Evolutionary conservation across 257 asterid genomes (phyloP).

Genomic region (Leonotis leonurus): DNA sequence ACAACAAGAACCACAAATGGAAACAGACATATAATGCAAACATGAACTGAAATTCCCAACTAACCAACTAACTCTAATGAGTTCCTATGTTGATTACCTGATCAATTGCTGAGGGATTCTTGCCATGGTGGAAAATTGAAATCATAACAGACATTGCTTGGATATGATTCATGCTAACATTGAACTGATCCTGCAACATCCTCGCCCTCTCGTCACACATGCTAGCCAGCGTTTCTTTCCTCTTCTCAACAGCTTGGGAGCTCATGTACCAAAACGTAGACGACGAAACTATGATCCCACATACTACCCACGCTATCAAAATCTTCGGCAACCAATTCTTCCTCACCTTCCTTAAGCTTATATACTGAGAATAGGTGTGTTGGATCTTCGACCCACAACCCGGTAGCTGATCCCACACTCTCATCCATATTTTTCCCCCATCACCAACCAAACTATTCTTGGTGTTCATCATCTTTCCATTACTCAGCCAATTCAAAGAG

Average conservation of each 20-base stretch:
- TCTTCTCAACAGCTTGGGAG: constrained; percentile 55
- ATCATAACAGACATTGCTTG: constrained; percentile 95
- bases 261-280: constrained; percentile 48
- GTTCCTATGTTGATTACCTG: constrained; percentile 52
- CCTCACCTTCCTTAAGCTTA: constrained; percentile 41
- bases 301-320: constrained; percentile 42
- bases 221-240: constrained; percentile 79
- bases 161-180: constrained; percentile 90
- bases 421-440: constrained; percentile 55
- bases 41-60: too few species aligned
- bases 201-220: constrained; percentile 98
- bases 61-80: too few species aligned
- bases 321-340: constrained; percentile 59
- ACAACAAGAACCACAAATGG: too few species aligned
- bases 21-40: too few species aligned
- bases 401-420: constrained; percentile 48
- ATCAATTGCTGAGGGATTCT: constrained; percentile 83
- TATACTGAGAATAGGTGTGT: constrained; percentile 44
- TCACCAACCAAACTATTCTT: constrained; percentile 48
- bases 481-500: constrained; percentile 61
- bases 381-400: constrained; percentile 48
- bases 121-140: constrained; percentile 85
- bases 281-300: constrained; percentile 32
- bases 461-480: constrained; percentile 61
- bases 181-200: constrained; percentile 96